Conservation (phyloP, 73 alveolate species). For the Paramecium octaurelia region DNA sequence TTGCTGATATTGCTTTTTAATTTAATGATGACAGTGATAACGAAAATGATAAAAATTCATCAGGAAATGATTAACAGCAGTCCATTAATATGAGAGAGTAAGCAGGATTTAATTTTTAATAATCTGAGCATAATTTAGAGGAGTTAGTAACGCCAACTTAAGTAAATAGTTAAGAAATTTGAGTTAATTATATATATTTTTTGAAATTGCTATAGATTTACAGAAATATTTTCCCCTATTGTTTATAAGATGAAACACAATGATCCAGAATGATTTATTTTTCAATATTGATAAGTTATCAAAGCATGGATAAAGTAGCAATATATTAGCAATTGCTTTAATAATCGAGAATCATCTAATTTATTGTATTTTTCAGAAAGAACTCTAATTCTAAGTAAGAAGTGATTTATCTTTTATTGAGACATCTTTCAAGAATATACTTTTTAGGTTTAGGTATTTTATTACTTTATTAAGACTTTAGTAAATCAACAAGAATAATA, state of each 20-base stretch:
- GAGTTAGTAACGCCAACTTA: slow-evolving; percentile 32
- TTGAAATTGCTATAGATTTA: not conserved
- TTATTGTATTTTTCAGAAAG: too few relatives aligned
- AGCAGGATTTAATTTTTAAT: not conserved
- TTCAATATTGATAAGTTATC: too few relatives aligned
- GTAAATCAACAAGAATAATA: too few relatives aligned
- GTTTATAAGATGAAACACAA: not conserved
- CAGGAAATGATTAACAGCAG: not conserved
- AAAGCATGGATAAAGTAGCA: too few relatives aligned
- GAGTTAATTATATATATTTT: not conserved
- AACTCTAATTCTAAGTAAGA: too few relatives aligned
- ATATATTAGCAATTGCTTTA: too few relatives aligned
- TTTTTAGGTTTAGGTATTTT: too few relatives aligned
- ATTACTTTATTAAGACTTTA: too few relatives aligned
- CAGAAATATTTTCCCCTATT: slow-evolving; percentile 52
- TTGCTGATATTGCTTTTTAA: not conserved
- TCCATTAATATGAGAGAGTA: not conserved
- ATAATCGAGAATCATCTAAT: too few relatives aligned
- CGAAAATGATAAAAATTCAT: not conserved
- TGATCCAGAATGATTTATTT: too few relatives aligned
- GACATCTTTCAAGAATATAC: too few relatives aligned
- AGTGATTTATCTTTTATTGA: too few relatives aligned
- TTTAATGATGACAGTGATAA: slow-evolving; percentile 35
- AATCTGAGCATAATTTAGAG: slow-evolving; percentile 30
- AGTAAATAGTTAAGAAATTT: slow-evolving; percentile 3